Base-by-base conservation (phyloP, 148 eudicot species). In the Hydrangea macrophylla region DNA sequence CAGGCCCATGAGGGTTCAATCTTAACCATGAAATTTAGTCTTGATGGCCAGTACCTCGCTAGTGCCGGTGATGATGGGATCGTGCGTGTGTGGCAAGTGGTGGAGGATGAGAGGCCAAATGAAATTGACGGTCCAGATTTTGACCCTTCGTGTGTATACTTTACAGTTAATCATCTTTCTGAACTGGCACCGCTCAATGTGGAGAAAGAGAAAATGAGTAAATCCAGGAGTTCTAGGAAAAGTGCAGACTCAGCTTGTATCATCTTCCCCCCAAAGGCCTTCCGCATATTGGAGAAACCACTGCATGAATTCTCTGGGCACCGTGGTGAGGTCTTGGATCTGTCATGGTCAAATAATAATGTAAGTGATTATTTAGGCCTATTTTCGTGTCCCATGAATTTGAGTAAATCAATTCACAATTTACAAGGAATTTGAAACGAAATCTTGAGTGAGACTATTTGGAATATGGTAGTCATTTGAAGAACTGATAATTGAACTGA, bases 1-100 rank as follows among this genome's bases (percentile, higher is more conserved):
- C 83, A 76, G 76, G 99, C 97, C 56, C 99, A 94, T 64, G 75
- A 87, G 65, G 99, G 99, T 32, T 74, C 93, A 25, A 91, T 94
- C 42, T 68, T 85, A 81, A 68, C 91, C 0, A 94, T 94, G 98
- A 91, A 87, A 77, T 94, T 94, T 66, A 94, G 99, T 71, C 82
- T 76, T 25, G 88, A 91, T 64, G 97, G 99, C 37, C 79, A 73
- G 57, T 91, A 75, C 71, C 70, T 94, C 18, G 99, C 99, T 12
- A 91, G 84, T 66, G 97, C 90, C 12, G 99, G 97, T 31, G 99
- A 88, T 76, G 99, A 90, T 61, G 78, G 84, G 70, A 54, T 94
- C 70, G 90, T 94, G 42, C 84, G 91, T 31, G 79, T 94, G n/a
- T 94, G 99, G 97, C 80, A 85, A 80, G 89, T 94, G 56, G 80